phyloP scores from a whole-genome alignment of 2,329 filamentous ascomycete genomes.

The Talaromyces albobiverticillius region DNA sequence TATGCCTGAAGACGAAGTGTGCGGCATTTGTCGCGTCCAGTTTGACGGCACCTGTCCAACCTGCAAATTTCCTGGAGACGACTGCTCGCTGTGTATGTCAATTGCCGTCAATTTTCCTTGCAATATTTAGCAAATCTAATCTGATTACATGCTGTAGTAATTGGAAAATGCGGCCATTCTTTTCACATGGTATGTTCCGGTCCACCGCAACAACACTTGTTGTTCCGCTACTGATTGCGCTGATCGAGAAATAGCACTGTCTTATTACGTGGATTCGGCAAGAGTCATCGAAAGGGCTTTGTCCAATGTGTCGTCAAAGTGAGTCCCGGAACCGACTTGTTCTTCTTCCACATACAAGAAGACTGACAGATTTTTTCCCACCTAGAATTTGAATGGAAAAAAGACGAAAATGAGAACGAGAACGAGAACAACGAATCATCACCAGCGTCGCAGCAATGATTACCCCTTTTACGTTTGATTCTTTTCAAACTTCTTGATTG shows the following conservation, averaged over 20 bases:
- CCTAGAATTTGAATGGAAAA: conserved; percentile 55
- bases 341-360: neutral
- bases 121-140: neutral
- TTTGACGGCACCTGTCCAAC: conserved; percentile 97
- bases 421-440: neutral
- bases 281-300: conserved; percentile 87
- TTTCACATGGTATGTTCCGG: conserved; percentile 78
- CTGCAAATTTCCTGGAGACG: conserved; percentile 96
- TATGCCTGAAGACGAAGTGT: conserved; percentile 94
- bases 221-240: neutral
- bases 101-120: conserved; percentile 4
- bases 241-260: conserved; percentile 66
- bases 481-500: too few species aligned
- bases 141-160: conserved; percentile 57
- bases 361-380: conserved; percentile 17
- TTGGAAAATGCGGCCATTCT: conserved; percentile 93
- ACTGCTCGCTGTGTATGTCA: conserved; percentile 74
- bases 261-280: conserved; percentile 86
- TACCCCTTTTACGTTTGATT: too few species aligned
- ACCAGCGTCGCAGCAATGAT: too few species aligned
- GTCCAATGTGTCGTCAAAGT: conserved; percentile 98
- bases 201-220: conserved; percentile 11
- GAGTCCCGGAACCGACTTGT: conserved; percentile 29
- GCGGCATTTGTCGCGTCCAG: conserved; percentile 95
- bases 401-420: conserved; percentile 31